These are phyloP conservation scores for Oryza rufipogon DNA, from an alignment of 176 grass and related monocot species.

Conservation along the genomic window DNA sequence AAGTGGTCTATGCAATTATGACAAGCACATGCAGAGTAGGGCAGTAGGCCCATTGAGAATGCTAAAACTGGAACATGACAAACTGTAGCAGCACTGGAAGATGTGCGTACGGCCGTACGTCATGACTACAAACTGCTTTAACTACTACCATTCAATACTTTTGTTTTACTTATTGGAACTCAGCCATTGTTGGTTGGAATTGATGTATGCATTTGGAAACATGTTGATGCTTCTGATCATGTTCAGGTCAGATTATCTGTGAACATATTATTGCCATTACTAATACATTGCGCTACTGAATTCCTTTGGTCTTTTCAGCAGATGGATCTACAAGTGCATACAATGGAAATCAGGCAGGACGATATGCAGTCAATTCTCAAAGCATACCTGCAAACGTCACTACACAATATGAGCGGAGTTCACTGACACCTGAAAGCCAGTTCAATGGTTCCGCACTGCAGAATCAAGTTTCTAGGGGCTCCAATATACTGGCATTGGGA, in stretches of 20 bases:
- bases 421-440: constrained; percentile 53
- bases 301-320: constrained; percentile 46
- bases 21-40: constrained; percentile 2
- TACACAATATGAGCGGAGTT: constrained; percentile 49
- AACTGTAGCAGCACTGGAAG: not conserved
- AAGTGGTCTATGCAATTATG: constrained; percentile 6
- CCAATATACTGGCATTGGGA: constrained; percentile 61
- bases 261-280: constrained; percentile 14
- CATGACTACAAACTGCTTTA: constrained; percentile 2
- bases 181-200: not conserved
- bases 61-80: not conserved
- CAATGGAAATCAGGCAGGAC: constrained; percentile 53
- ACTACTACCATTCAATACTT: constrained; percentile 13
- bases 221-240: constrained; percentile 29
- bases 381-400: constrained; percentile 27
- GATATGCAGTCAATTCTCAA: constrained; percentile 47
- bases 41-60: constrained; percentile 11
- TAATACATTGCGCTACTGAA: constrained; percentile 16
- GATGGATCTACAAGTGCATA: constrained; percentile 49
- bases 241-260: not conserved
- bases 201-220: constrained; percentile 12
- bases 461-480: constrained; percentile 47
- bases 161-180: constrained; percentile 1
- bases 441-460: constrained; percentile 53
- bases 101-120: not conserved